Conservation (phyloP, 768 basidiomycete species). For the Gloeostereum incarnatum region DNA sequence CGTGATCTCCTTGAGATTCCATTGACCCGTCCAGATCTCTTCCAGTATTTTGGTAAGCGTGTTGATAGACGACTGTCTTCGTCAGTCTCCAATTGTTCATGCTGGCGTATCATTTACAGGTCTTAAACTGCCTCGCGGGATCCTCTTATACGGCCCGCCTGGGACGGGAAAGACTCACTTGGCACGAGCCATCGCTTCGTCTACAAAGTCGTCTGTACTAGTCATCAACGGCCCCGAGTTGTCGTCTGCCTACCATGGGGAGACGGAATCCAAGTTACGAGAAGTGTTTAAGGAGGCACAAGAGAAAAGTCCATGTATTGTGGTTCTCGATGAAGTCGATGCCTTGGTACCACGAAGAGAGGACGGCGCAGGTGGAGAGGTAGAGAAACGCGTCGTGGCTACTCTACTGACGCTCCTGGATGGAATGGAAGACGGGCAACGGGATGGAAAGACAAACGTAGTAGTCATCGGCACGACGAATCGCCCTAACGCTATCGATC, state of each 20-base stretch:
- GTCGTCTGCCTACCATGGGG: conserved; percentile 93
- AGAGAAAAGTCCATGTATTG: conserved; percentile 78
- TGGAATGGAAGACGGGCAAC: conserved; percentile 58
- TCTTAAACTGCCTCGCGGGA: conserved; percentile 93
- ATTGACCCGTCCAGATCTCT: conserved; percentile 73
- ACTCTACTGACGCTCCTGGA: conserved; percentile 92
- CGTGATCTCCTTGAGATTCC: conserved; percentile 82
- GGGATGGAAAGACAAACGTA: conserved; percentile 47
- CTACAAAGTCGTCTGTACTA: conserved; percentile 80
- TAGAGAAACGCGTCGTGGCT: conserved; percentile 93
- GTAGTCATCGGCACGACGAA: conserved; percentile 97
- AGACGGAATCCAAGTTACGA: conserved; percentile 87
- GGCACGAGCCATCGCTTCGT: conserved; percentile 87
- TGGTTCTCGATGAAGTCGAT: conserved; percentile 94
- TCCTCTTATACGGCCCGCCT: conserved; percentile 90
- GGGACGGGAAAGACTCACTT: conserved; percentile 98
- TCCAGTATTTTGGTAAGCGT: conserved; percentile 63
- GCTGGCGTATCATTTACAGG: conserved; percentile 25
- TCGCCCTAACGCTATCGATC: conserved; percentile 91
- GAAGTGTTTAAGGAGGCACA: conserved; percentile 85
- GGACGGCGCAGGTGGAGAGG: conserved; percentile 86
- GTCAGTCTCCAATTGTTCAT: too few species aligned
- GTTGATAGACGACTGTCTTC: background rate
- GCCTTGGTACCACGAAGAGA: conserved; percentile 88
- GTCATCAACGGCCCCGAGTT: conserved; percentile 94